These are phyloP conservation scores for Colletotrichum falcatum DNA, from an alignment of 2,329 filamentous ascomycete species.

Conservation along the genomic window DNA sequence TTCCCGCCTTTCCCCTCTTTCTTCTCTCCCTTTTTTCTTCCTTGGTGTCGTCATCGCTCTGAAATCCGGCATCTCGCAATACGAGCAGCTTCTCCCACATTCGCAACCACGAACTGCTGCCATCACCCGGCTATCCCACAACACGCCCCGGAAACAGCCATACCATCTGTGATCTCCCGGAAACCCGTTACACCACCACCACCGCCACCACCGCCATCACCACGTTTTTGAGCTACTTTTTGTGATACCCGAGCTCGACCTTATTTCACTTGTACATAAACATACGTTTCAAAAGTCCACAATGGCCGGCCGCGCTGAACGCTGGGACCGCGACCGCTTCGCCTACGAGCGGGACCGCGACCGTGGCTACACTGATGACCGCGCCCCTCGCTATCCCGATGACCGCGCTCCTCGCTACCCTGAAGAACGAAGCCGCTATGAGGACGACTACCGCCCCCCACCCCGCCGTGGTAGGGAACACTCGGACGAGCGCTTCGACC, in stretches of 20 bases:
- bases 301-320: conserved; percentile 52
- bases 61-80: conserved; percentile 33
- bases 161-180: not conserved
- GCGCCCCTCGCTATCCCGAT: conserved; percentile 55
- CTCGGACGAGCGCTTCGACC: conserved; percentile 64
- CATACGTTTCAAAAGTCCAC: conserved; percentile 23
- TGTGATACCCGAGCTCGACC: conserved; percentile 30
- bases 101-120: conserved; percentile 24
- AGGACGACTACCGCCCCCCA: conserved; percentile 43
- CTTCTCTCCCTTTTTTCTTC: conserved; percentile 5
- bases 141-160: not conserved
- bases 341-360: conserved; percentile 55
- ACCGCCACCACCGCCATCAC: no score
- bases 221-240: conserved; percentile 11
- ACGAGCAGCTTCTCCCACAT: conserved; percentile 18
- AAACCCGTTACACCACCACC: conserved; percentile 2
- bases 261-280: not conserved
- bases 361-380: conserved; percentile 64
- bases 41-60: conserved; percentile 37
- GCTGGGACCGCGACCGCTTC: conserved; percentile 70
- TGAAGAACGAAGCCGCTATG: conserved; percentile 53
- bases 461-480: conserved; percentile 56
- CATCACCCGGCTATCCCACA: conserved; percentile 34
- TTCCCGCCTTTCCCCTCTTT: conserved; percentile 37
- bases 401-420: conserved; percentile 55